phyloP scores from a whole-genome alignment of 371 early-diverging fungal species.

The Entomophthora muscae region DNA sequence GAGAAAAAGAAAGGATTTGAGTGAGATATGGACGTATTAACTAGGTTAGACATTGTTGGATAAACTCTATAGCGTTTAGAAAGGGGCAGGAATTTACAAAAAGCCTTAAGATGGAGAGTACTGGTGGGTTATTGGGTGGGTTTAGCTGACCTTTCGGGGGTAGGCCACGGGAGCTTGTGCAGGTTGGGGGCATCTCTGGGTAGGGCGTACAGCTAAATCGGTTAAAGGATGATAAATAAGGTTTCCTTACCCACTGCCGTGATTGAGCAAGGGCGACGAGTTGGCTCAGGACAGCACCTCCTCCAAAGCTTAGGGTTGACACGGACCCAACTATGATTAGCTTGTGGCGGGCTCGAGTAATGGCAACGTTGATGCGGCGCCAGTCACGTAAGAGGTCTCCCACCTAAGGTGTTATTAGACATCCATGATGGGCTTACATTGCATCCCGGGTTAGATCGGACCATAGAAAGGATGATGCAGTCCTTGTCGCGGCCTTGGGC shows the following conservation, averaged over 20 bases:
- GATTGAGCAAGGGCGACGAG: not conserved
- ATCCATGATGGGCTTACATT: slow-evolving; percentile 23
- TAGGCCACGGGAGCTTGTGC: not conserved
- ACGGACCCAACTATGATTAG: slow-evolving; percentile 79
- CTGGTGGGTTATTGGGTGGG: too few relatives aligned
- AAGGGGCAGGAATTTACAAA: too few relatives aligned
- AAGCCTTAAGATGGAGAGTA: too few relatives aligned
- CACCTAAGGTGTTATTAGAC: slow-evolving; percentile 19
- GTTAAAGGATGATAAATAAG: not conserved
- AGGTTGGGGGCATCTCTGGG: not conserved
- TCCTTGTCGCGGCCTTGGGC: slow-evolving; percentile 88
- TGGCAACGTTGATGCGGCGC: slow-evolving; percentile 93
- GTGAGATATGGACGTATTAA: too few relatives aligned
- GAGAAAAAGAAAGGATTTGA: too few relatives aligned
- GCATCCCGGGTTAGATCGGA: slow-evolving; percentile 52
- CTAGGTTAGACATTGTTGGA: too few relatives aligned
- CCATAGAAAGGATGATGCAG: slow-evolving; percentile 72
- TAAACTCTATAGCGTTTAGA: too few relatives aligned
- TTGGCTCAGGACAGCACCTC: not conserved
- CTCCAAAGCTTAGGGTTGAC: slow-evolving; percentile 24
- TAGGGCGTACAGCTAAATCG: not conserved
- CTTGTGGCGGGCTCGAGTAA: slow-evolving; percentile 85
- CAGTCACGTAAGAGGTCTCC: slow-evolving; percentile 84
- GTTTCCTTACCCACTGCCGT: not conserved
- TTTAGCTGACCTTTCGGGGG: too few relatives aligned